Evolutionary conservation across 1,139 yeast species (phyloP).

Genomic region (Nakaseomyces sp.): DNA sequence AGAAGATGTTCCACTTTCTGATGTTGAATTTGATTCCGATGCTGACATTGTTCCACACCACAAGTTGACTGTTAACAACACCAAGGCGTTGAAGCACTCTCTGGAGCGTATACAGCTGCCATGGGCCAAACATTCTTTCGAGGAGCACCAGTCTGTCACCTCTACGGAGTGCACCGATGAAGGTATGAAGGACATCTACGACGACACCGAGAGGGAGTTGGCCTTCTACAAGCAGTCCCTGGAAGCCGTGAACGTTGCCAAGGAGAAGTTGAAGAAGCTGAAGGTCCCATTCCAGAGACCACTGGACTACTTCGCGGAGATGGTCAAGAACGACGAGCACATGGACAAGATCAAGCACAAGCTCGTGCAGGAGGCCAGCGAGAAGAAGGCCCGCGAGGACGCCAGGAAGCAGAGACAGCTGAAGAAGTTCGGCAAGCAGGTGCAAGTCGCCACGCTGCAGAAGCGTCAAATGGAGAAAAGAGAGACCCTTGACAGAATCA

Average conservation of each 20-base stretch:
- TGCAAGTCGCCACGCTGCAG: slow-evolving; percentile 86
- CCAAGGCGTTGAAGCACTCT: slow-evolving; percentile 59
- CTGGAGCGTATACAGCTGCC: slow-evolving; percentile 62
- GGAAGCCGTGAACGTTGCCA: slow-evolving; percentile 70
- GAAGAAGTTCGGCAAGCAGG: slow-evolving; percentile 97
- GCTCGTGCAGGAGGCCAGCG: slow-evolving; percentile 76
- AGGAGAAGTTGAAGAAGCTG: slow-evolving; percentile 51
- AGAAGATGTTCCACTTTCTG: slow-evolving; percentile 67
- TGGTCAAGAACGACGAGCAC: slow-evolving; percentile 96
- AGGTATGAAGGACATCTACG: slow-evolving; percentile 79
- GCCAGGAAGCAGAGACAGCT: slow-evolving; percentile 90
- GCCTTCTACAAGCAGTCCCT: slow-evolving; percentile 89
- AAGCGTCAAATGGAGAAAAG: slow-evolving; percentile 91
- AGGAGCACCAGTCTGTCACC: slow-evolving; percentile 72
- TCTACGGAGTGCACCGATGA: slow-evolving; percentile 52
- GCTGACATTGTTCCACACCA: slow-evolving; percentile 87
- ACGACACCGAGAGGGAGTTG: slow-evolving; percentile 82
- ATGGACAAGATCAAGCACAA: slow-evolving; percentile 88
- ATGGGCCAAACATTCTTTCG: slow-evolving; percentile 65
- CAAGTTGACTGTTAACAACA: slow-evolving; percentile 70
- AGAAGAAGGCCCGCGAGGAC: slow-evolving; percentile 85
- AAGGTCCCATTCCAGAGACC: slow-evolving; percentile 90
- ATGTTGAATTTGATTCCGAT: slow-evolving; percentile 74
- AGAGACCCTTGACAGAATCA: slow-evolving; percentile 84
- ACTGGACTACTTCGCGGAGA: slow-evolving; percentile 92